phyloP scores from a whole-genome alignment of 306 rosid genomes.

The Castanospermum australe region DNA sequence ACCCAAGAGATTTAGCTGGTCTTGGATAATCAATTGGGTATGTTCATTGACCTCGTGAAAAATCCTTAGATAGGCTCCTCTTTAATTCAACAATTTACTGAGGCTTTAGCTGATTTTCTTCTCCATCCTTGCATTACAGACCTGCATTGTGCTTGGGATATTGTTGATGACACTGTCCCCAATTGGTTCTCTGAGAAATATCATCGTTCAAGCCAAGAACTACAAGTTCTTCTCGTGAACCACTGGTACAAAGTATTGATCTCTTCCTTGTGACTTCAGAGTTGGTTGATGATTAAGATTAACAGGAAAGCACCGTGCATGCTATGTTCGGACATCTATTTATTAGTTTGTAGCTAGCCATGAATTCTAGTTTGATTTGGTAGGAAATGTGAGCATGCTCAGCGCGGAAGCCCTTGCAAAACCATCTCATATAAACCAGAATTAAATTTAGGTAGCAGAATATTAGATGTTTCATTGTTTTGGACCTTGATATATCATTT shows the following conservation, averaged over 20 bases:
- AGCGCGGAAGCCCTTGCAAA: no score
- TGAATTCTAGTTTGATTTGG: not conserved
- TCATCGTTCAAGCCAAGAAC: conserved; percentile 47
- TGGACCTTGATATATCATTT: no score
- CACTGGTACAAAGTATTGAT: not conserved
- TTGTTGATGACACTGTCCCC: conserved; percentile 69
- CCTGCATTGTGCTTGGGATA: conserved; percentile 66
- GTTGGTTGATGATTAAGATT: not conserved
- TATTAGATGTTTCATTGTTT: no score
- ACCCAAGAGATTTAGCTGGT: conserved; percentile 57
- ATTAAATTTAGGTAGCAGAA: no score
- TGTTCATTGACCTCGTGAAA: not conserved
- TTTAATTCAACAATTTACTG: not conserved
- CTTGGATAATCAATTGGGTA: conserved; percentile 81
- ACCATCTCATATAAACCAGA: no score
- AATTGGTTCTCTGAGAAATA: conserved; percentile 63
- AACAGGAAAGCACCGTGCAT: not conserved
- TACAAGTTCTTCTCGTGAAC: conserved; percentile 72
- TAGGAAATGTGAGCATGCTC: no score
- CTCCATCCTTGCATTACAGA: conserved; percentile 30
- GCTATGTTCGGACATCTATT: not conserved
- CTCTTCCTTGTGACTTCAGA: not conserved
- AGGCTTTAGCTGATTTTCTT: not conserved
- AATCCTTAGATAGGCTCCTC: not conserved
- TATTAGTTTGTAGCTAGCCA: not conserved